Base-by-base conservation (phyloP, 306 rosid species). In the Pyrus betulifolia region DNA sequence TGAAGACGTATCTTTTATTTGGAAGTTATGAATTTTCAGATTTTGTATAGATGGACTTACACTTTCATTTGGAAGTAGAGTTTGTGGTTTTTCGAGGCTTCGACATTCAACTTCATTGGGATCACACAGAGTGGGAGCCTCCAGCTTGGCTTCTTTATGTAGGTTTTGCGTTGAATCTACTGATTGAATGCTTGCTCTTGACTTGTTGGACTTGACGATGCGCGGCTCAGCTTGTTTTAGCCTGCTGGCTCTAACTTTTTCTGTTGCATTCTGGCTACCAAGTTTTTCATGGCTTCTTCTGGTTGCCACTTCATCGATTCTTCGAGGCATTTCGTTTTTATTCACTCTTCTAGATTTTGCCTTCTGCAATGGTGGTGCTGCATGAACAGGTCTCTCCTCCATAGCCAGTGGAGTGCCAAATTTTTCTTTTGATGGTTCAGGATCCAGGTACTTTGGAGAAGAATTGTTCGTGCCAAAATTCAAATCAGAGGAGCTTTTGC, bases 341-440 rank as follows among this genome's bases (percentile, higher is more conserved):
- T 75, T 80, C 76, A 76, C 82, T 72, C 67, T 79, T 61, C 76
- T 72, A 46, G 76, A 74, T 74, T 84, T 87, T 52, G 68, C 83
- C 72, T 79, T 88, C 70, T 84, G 78, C 51, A 58, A 58, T 70
- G 81, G 79, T 76, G 85, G 55, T 51, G 55, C 85, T 61, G 64
- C 82, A 60, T 82, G 81, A n/a, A 86, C 80, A 44, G 76, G 46
- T 64, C 79, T 90, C 79, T 82, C 86, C 76, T 86, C 82, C 84
- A 84, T 71, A 77, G 58, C 76, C 49, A 74, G 81, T 78, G 55
- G 76, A 77, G 72, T 38, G 23, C 80, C 78, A 61, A 49, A 67
- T 11, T 71, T 78, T 74, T 74, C 87, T 72, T 77, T 88, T 79
- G 70, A 77, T 61, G 60, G 61, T 69, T 81, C 85, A 52, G 82